Evolutionary conservation across 371 early-diverging fungal genomes (phyloP), one percentile per base, ranked within the genome.

Genomic region (Mucor racemosus): DNA sequence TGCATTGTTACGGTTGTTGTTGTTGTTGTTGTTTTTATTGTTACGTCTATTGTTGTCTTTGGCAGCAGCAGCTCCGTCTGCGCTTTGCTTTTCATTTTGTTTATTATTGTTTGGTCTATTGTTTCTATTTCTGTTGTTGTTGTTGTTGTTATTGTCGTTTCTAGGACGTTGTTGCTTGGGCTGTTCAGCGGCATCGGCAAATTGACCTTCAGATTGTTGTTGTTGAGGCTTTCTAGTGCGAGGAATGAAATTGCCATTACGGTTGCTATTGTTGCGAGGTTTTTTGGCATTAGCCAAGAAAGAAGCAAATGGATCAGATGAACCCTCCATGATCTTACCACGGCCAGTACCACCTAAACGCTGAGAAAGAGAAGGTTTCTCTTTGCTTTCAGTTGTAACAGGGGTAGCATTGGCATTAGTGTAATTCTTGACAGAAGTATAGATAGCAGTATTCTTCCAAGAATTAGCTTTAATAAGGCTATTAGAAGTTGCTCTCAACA

Each of bases 341-440:
- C 81, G 77, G 42, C 81, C 81, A 53, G 76, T 59, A 58, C 81
- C 81, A 31, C 76, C 76, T 26, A 80, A 59, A 58, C 81, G 77
- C 34, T 64, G 62, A 31, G 81, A 76, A 50, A 72, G 68, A 6
- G 60, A 34, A 44, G 39, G 55, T 14, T 42, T n/a, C 9, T 61
- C 58, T n/a, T 62, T 26, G 17, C 36, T 62, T 1, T 48, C 26
- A 14, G n/a, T 38, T 13, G 50, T 13, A 44, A 31, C 34, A 60
- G 60, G 60, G 46, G 60, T 60, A 60, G 42, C 46, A 31, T 14
- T 42, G 13, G 66, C 41, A 1, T 65, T 60, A 6, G 33, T 34
- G 39, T 69, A 60, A 10, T 42, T 21, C 21, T 35, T 64, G 17
- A 57, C 7, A 39, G 60, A 58, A 21, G 66, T 61, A 35, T 33